Evolutionary conservation across 805 yeast genomes (phyloP), one percentile per base, ranked within the genome.

Genomic region (Grigorovia jiainica): DNA sequence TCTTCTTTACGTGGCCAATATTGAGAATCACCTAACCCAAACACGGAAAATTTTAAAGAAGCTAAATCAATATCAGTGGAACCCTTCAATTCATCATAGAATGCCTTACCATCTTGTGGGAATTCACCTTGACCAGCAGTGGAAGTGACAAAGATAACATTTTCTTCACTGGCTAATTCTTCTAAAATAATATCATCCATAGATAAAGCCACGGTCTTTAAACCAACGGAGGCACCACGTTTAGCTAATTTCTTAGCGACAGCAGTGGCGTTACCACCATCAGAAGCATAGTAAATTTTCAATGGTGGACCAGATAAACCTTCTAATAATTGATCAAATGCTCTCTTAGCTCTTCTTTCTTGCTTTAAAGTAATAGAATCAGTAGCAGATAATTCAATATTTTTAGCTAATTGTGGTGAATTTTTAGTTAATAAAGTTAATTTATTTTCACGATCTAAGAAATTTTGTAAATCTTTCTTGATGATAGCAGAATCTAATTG

Each of bases 1-100:
- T 90, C 97, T 64, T 90, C 95, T 63, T 86, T 85, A 67, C 97
- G 78, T 53, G 97, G 97, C 97, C 97, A 90, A 69, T 90, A 87
- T 57, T 76, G 76, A 38, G 95, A 81, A 60, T 92, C 97, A 36
- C 98, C 98, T 3, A 92, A 66, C 0, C 98, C 98, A 57, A 92
- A 87, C 0, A 87, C 76, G 7, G 94, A 72, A 54, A 89, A 71
- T 19, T 67, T 64, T 25, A 85, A 53, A 49, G 80, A 80, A 43
- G 73, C 71, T 24, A 24, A 24, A 7, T 24, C 27, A 23, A 85
- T 58, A 48, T 77, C 79, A 0, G 58, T 39, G 5, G 86, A 72
- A 48, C 78, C 78, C 58, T 74, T 78, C 50, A 92, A 60, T 43
- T 78, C 75, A 54, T 72, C 76, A 92, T 95, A 82, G 53, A 90